A percentile compares a stretch with the other conserved stretches of the same genome.
Conservation (phyloP, 1,284 basidiomycete genomes). For the Binderoboletus segoi region DNA sequence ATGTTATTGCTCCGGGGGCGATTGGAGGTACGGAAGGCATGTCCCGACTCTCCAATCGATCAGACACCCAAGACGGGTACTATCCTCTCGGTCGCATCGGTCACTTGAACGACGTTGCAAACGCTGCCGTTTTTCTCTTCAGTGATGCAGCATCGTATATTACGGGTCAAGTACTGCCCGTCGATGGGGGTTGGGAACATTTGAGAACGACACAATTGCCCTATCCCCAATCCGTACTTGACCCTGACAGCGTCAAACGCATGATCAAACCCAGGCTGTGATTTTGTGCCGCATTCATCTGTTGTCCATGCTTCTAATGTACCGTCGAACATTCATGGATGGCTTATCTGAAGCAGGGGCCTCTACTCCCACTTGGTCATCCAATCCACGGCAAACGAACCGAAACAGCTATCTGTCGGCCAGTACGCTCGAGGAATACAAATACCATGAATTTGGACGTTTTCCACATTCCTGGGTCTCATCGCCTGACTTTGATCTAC, state of each 20-base stretch:
- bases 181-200: slow-evolving; percentile 70
- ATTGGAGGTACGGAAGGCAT: slow-evolving; percentile 88
- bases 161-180: slow-evolving; percentile 70
- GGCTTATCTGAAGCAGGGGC: no score
- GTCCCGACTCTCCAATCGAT: slow-evolving; percentile 55
- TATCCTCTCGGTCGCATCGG: slow-evolving; percentile 71
- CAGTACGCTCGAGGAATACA: no score
- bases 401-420: no score
- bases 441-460: no score
- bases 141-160: slow-evolving; percentile 85
- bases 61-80: slow-evolving; percentile 3
- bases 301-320: neutral
- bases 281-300: neutral
- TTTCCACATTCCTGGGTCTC: no score
- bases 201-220: slow-evolving; percentile 53
- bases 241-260: slow-evolving; percentile 48
- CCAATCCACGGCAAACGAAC: no score
- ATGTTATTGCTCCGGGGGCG: slow-evolving; percentile 89
- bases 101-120: slow-evolving; percentile 74
- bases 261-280: slow-evolving; percentile 47
- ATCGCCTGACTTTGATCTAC: no score
- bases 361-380: no score
- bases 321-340: no score
- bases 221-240: slow-evolving; percentile 68
- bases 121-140: slow-evolving; percentile 85